These are phyloP conservation scores for Backusella morwellensis DNA, from an alignment of 192 early-diverging fungal genomes.

Conservation along the genomic window DNA sequence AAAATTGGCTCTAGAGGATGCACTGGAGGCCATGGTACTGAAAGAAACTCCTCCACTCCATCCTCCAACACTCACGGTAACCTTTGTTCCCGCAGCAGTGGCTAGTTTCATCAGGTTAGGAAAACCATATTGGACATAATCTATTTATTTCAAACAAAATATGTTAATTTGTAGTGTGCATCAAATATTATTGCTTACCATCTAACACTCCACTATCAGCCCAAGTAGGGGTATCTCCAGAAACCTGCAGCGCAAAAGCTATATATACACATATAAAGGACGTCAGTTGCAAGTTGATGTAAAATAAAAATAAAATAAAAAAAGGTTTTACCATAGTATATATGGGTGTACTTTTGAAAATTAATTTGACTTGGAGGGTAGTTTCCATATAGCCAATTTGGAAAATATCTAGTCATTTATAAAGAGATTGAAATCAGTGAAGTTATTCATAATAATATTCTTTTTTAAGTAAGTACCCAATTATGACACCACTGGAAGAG, in stretches of 20 bases:
- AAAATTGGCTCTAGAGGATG: conserved; percentile 35
- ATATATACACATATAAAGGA: neutral
- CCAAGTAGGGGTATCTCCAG: conserved; percentile 30
- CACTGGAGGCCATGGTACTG: conserved; percentile 47
- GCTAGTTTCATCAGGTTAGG: conserved; percentile 44
- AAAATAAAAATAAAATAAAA: neutral
- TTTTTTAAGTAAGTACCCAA: neutral
- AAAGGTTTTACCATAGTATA: conserved; percentile 47
- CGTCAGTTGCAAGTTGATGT: neutral
- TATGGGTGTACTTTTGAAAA: conserved; percentile 60
- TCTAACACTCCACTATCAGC: conserved; percentile 19
- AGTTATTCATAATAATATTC: neutral
- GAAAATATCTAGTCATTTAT: conserved; percentile 13
- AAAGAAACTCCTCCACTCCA: conserved; percentile 66
- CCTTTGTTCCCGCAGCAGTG: conserved; percentile 44
- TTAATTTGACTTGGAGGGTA: conserved; percentile 31
- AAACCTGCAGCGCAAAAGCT: conserved; percentile 57
- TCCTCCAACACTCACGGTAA: conserved; percentile 64
- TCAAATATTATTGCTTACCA: neutral
- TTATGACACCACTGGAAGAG: neutral
- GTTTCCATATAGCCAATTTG: conserved; percentile 20
- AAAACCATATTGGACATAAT: conserved; percentile 33
- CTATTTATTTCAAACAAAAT: neutral
- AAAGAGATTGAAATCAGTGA: neutral
- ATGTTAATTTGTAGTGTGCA: neutral